phyloP scores from a whole-genome alignment of 441 rosid species.

The Biscutella auriculata region DNA sequence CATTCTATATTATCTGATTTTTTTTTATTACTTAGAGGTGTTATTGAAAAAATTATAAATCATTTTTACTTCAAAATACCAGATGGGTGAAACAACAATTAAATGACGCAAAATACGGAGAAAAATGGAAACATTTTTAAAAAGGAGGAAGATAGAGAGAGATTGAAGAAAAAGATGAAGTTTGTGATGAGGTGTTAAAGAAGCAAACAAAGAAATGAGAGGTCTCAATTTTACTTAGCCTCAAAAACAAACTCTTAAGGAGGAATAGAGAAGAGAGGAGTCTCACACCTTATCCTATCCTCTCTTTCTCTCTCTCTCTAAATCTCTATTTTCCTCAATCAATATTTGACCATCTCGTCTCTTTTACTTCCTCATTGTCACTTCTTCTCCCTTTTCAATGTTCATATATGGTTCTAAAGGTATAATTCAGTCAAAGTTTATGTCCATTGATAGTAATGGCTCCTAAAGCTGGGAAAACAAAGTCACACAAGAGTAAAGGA shows the following conservation, averaged over 20 bases:
- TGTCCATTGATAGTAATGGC: slow-evolving; percentile 37
- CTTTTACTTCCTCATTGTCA: slow-evolving; percentile 1
- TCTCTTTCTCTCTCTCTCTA: not conserved
- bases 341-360: slow-evolving; percentile 17
- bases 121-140: not conserved
- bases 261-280: not conserved
- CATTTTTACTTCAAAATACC: too few relatives aligned
- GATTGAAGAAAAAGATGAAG: slow-evolving; percentile 30
- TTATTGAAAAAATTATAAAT: too few relatives aligned
- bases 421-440: not conserved
- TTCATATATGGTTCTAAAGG: not conserved
- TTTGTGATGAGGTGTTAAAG: slow-evolving; percentile 20
- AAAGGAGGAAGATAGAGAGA: not conserved
- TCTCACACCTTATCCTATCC: slow-evolving; percentile 55
- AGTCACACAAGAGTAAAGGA: slow-evolving; percentile 51
- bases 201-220: slow-evolving; percentile 42
- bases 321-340: not conserved
- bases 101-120: not conserved
- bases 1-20: too few relatives aligned
- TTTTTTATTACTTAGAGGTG: too few relatives aligned
- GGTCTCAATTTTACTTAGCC: slow-evolving; percentile 54
- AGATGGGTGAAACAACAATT: not conserved
- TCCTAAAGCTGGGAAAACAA: slow-evolving; percentile 60
- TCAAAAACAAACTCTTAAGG: slow-evolving; percentile 19
- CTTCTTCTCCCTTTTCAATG: not conserved